Base-by-base conservation (phyloP, 768 basidiomycete genomes). In the Tricholomella constricta region DNA sequence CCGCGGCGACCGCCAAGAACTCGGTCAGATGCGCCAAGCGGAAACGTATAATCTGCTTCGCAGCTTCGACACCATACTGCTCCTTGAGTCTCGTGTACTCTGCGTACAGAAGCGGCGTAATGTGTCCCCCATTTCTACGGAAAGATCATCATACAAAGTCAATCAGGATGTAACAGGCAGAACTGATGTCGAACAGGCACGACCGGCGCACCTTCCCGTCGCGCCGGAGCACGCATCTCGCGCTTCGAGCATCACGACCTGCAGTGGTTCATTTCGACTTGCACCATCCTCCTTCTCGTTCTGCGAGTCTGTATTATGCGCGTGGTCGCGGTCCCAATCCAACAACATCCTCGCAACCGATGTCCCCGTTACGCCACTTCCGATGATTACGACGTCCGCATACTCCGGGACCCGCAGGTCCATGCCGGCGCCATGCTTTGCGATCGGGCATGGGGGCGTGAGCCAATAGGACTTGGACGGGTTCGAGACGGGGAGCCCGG, bases 201-300 rank as follows among this genome's bases (percentile, higher is more conserved):
- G 9, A 37, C 31, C 10, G 29, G n/a, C 74, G n/a, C 52, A 84
- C 85, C 88, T 76, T 32, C 81, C 88, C 0, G 88, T 88, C 6
- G 88, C 88, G 1, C 88, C 88, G 0, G 85, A 88, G 60, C 88
- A 90, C 0, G 76, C 76, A 10, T 89, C 88, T 48, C 93, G 71
- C 3, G 92, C 93, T 59, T 96, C 93, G 19, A 96, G 76, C 74
- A 93, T 84, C 19, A 91, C 80, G 2, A 94, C 66, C 32, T 72
- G 69, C 12, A 81, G 53, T 25, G 57, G 51, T 23, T 63, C 63
- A 20, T 60, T 67, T 7, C 61, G n/a, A n/a, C 65, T 22, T 62
- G 65, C 8, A 61, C 54, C 25, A 11, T 11, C 66, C 7, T 61
- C 54, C 25, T n/a, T n/a, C n/a, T n/a, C n/a, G n/a, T n/a, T n/a